A percentile compares a stretch with the other conserved stretches of the same genome.
These are phyloP conservation scores for Penicillium angulare DNA, from an alignment of 495 filamentous ascomycete genomes.

Conservation along the genomic window DNA sequence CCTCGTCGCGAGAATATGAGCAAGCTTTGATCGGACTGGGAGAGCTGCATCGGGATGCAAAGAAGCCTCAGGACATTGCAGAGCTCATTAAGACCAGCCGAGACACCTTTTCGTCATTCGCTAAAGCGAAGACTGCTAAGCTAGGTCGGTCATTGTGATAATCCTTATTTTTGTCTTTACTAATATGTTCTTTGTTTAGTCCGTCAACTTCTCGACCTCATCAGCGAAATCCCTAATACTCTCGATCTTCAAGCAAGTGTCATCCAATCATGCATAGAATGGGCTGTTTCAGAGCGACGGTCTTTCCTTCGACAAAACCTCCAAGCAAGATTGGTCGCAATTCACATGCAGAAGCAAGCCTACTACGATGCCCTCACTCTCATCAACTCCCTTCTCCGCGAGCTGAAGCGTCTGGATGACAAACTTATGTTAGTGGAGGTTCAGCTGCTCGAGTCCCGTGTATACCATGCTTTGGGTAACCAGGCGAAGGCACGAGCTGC, in stretches of 20 bases:
- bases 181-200: constrained; percentile 53
- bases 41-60: constrained; percentile 87
- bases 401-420: constrained; percentile 97
- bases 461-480: constrained; percentile 97
- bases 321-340: constrained; percentile 87
- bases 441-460: constrained; percentile 91
- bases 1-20: constrained; percentile 86
- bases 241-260: constrained; percentile 88
- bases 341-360: constrained; percentile 94
- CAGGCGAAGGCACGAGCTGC: constrained; percentile 94
- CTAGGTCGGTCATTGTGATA: constrained; percentile 61
- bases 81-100: constrained; percentile 88
- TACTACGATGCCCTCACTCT: constrained; percentile 96
- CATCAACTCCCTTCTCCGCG: constrained; percentile 90
- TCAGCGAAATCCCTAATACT: constrained; percentile 88
- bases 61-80: constrained; percentile 83
- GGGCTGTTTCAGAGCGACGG: constrained; percentile 89
- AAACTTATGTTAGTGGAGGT: constrained; percentile 99
- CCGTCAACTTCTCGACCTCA: constrained; percentile 93
- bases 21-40: constrained; percentile 68
- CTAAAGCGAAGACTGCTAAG: constrained; percentile 98
- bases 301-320: constrained; percentile 97
- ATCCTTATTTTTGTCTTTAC: neutral
- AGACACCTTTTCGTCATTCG: constrained; percentile 88
- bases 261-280: constrained; percentile 98